A percentile compares a stretch with the other conserved stretches of the same genome.
Conservation (phyloP, 2,329 filamentous ascomycete species). For the Ampelomyces quisqualis region DNA sequence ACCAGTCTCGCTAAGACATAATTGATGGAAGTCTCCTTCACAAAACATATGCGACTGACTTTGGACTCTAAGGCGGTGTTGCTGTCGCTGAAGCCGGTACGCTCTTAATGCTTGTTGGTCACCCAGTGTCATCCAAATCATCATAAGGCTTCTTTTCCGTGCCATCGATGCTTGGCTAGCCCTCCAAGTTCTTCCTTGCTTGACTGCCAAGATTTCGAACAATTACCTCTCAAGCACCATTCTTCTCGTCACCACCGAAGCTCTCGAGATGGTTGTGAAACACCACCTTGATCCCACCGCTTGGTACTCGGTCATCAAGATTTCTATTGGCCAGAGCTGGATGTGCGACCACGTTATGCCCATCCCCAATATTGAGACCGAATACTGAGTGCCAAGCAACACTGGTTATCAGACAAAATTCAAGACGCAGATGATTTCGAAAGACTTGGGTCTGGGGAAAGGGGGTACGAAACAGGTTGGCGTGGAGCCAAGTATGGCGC, state of each 20-base stretch:
- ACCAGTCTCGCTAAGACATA: no score
- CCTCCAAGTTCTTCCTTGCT: conserved; percentile 35
- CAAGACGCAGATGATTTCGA: conserved; percentile 41
- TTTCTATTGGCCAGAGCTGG: conserved; percentile 36
- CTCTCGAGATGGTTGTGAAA: conserved; percentile 33
- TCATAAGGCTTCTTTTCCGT: conserved; percentile 15
- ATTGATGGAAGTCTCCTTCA: no score
- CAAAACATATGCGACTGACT: background rate
- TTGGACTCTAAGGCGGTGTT: conserved; percentile 31
- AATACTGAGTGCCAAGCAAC: conserved; percentile 37
- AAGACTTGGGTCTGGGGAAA: conserved; percentile 35
- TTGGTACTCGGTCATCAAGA: conserved; percentile 32
- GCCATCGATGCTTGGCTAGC: conserved; percentile 26
- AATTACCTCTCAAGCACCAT: conserved; percentile 38
- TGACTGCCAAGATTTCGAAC: conserved; percentile 39
- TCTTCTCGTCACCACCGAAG: conserved; percentile 36
- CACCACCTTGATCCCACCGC: conserved; percentile 32
- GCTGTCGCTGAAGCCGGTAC: conserved; percentile 33
- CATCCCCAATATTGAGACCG: conserved; percentile 31
- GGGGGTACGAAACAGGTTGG: conserved; percentile 31
- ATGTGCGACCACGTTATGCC: conserved; percentile 41
- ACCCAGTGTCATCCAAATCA: conserved; percentile 14
- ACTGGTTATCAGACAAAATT: conserved; percentile 37
- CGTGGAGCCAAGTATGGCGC: conserved; percentile 29
- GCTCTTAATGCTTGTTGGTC: conserved; percentile 31